Base-by-base conservation (phyloP, 768 basidiomycete genomes). In the Russula lepida region DNA sequence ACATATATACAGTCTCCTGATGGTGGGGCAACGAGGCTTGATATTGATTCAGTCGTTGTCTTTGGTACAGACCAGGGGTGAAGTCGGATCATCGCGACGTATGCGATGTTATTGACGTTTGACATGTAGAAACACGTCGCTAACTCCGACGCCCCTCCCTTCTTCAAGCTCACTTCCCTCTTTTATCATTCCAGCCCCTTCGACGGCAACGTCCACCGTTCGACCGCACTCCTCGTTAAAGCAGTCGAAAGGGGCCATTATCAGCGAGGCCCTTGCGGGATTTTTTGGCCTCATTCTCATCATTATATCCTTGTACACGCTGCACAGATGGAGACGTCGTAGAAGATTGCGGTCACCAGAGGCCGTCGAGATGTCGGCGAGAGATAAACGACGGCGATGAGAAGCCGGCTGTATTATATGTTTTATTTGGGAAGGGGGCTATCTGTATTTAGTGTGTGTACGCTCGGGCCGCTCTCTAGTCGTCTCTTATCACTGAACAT, bases 261-360 rank as follows among this genome's bases (percentile, higher is more conserved):
- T 67, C 6, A 65, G 65, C 37, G 66, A 67, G 54, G 47, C 59
- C 19, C 60, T 67, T 9, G 65, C 66, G 30, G 66, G 63, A 6
- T 66, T 67, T 59, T 67, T 67, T 37, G 66, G 66, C 17, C 33
- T 67, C 13, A 37, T 67, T 28, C 55, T 67, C 19, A 55, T 67
- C 21, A 15, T 57, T 8, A 46, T 58, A 7, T 56, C 47, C 27
- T 17, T 51, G 1, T 55, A 65, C 46, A 27, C 50, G 52, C 27
- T 66, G 8, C 19, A 8, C 12, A 58, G 47, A 46, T 64, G 62
- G 61, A 35, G 56, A 44, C 52, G 53, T 0, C 47, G 48, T n/a
- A 53, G 52, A 39, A 48, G 30, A 27, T n/a, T 17, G 35, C 47
- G 30, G 25, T 30, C 35, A 37, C 32, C 27, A 25, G 60, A 54